phyloP scores from a whole-genome alignment of 2,329 filamentous ascomycete species.

The Xylaria sp. region DNA sequence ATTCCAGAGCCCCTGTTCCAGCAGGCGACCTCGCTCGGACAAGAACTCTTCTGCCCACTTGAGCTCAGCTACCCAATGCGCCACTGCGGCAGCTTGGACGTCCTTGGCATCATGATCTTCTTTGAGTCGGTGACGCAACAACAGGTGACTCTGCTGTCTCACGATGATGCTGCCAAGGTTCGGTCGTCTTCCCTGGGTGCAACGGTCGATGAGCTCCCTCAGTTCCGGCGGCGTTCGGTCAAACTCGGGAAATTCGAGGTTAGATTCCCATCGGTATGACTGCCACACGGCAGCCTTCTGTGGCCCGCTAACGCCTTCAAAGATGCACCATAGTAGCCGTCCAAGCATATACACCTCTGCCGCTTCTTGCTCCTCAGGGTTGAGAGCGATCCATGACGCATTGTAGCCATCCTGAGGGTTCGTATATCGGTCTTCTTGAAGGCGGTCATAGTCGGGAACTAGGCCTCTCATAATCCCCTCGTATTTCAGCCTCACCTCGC shows the following conservation, averaged over 20 bases:
- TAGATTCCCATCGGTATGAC: constrained; percentile 67
- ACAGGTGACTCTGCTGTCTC: constrained; percentile 58
- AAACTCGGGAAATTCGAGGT: constrained; percentile 67
- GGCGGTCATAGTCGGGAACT: constrained; percentile 59
- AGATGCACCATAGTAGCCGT: constrained; percentile 70
- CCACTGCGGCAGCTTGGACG: constrained; percentile 50
- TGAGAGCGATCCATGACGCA: constrained; percentile 66
- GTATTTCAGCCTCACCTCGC: constrained; percentile 55
- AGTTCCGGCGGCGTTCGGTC: constrained; percentile 58
- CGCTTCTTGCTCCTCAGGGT: constrained; percentile 62
- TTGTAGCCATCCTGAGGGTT: constrained; percentile 65
- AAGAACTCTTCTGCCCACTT: constrained; percentile 61
- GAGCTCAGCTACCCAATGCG: constrained; percentile 63
- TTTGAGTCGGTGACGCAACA: constrained; percentile 53
- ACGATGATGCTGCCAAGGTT: constrained; percentile 59
- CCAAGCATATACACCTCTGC: constrained; percentile 73
- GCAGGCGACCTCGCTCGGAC: constrained; percentile 53
- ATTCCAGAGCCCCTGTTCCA: constrained; percentile 57
- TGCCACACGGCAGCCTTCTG: constrained; percentile 68
- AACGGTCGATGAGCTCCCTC: constrained; percentile 61
- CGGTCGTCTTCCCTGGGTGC: constrained; percentile 60
- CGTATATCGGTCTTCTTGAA: constrained; percentile 57
- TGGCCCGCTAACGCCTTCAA: constrained; percentile 69
- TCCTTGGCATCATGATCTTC: constrained; percentile 51
- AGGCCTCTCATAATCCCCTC: constrained; percentile 55